A percentile compares a stretch with the other conserved stretches of the same genome.
Evolutionary conservation across 169 alveolate species (phyloP).

Genomic region (Plasmodium reichenowi): DNA sequence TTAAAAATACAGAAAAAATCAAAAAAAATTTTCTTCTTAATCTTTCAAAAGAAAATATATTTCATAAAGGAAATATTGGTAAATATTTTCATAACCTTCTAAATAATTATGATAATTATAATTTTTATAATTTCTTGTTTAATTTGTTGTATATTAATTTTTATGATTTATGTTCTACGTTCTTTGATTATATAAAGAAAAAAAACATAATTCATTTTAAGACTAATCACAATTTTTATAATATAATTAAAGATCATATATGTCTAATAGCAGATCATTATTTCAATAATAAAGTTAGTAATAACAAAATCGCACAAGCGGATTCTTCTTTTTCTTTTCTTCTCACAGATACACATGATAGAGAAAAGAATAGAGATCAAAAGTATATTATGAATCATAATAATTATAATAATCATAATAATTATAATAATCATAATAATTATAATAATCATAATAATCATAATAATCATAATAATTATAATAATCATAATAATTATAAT

Average conservation of each 20-base stretch:
- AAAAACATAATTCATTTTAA: conserved; percentile 47
- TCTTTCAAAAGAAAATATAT: conserved; percentile 43
- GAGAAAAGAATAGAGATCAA: not conserved
- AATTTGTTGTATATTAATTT: conserved; percentile 23
- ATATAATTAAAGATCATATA: conserved; percentile 20
- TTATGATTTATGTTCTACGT: conserved; percentile 34
- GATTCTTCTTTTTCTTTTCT: not conserved
- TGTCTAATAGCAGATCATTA: conserved; percentile 41
- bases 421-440: no score
- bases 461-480: no score
- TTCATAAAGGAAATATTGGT: conserved; percentile 21
- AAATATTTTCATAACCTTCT: not conserved
- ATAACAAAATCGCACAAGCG: not conserved
- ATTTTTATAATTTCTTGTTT: conserved; percentile 32
- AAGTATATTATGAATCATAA: no score
- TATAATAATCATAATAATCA: no score
- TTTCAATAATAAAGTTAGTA: conserved; percentile 2
- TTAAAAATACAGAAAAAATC: conserved; percentile 26
- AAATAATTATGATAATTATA: conserved; percentile 21
- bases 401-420: no score
- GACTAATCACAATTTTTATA: conserved; percentile 33
- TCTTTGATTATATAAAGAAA: conserved; percentile 32
- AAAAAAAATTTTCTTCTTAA: conserved; percentile 46
- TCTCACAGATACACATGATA: not conserved
- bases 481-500: no score